phyloP scores from a whole-genome alignment of 2,329 filamentous ascomycete genomes.

The Fusarium miscanthi region DNA sequence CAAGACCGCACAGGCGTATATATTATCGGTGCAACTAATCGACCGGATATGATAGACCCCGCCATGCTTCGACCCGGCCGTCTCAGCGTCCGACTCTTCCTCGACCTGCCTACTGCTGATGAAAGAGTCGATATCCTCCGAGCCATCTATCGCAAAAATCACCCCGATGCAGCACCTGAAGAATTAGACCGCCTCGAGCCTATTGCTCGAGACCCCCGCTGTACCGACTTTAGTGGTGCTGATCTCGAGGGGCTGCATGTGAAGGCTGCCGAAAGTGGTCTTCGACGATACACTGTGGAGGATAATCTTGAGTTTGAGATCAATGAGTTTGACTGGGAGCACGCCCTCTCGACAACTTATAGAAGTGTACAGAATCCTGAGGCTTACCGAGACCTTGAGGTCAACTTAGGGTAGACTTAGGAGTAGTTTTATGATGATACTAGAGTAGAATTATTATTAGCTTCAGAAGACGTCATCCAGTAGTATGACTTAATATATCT shows the following conservation, averaged over 20 bases:
- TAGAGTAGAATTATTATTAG: neutral
- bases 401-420: slow-evolving; percentile 28
- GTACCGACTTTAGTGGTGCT: slow-evolving; percentile 80
- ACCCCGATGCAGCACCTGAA: slow-evolving; percentile 53
- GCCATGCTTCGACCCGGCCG: slow-evolving; percentile 94
- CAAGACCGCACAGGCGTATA: slow-evolving; percentile 86
- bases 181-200: slow-evolving; percentile 66
- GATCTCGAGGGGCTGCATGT: slow-evolving; percentile 63
- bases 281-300: slow-evolving; percentile 52
- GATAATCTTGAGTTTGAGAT: slow-evolving; percentile 40
- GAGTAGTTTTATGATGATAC: neutral
- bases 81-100: slow-evolving; percentile 87
- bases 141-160: slow-evolving; percentile 68
- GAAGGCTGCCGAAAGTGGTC: slow-evolving; percentile 64
- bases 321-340: slow-evolving; percentile 62
- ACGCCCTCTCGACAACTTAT: slow-evolving; percentile 59
- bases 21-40: slow-evolving; percentile 93
- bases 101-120: slow-evolving; percentile 82
- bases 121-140: slow-evolving; percentile 88
- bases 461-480: too few relatives aligned
- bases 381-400: slow-evolving; percentile 54
- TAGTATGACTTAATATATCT: neutral
- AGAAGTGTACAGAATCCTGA: slow-evolving; percentile 62
- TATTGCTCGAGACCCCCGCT: slow-evolving; percentile 74
- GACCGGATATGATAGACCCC: slow-evolving; percentile 95